A percentile compares a stretch with the other conserved stretches of the same genome.
These are phyloP conservation scores for Ascochyta koolunga DNA, from an alignment of 2,329 filamentous ascomycete species.

Conservation along the genomic window DNA sequence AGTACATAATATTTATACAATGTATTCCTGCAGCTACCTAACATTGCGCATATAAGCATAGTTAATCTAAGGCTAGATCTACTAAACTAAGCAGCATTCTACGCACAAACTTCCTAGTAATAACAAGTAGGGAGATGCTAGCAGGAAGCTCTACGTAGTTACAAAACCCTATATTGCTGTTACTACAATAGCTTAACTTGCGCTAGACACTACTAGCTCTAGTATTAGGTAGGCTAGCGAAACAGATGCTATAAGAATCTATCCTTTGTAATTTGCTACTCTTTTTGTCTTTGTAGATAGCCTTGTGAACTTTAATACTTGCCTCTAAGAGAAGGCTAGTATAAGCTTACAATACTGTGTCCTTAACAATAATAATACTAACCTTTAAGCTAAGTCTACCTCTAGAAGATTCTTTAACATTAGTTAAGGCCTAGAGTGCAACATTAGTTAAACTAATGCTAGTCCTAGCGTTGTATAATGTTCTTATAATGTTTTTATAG, in stretches of 20 bases:
- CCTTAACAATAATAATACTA: background rate
- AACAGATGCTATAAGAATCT: background rate
- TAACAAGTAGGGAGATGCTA: background rate
- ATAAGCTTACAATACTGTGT: background rate
- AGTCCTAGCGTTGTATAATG: conserved; percentile 7
- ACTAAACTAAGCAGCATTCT: background rate
- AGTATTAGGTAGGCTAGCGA: background rate
- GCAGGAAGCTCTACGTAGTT: background rate
- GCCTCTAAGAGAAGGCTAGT: background rate
- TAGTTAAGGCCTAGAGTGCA: conserved; percentile 3
- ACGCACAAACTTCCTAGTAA: background rate
- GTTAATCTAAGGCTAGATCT: background rate
- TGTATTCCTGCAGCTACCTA: no score
- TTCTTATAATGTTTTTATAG: conserved; percentile 15
- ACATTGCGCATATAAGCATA: background rate
- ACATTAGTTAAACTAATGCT: conserved; percentile 6
- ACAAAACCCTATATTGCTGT: background rate
- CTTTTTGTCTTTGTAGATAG: background rate
- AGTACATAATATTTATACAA: no score
- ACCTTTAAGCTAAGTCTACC: background rate
- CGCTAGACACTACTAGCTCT: background rate
- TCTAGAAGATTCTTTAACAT: conserved; percentile 3
- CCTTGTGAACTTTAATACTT: background rate
- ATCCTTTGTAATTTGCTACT: background rate
- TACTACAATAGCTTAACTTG: background rate